A percentile compares a stretch with the other conserved stretches of the same genome.
Conservation (phyloP, 148 eudicot genomes). For the Diospyros kaki region DNA sequence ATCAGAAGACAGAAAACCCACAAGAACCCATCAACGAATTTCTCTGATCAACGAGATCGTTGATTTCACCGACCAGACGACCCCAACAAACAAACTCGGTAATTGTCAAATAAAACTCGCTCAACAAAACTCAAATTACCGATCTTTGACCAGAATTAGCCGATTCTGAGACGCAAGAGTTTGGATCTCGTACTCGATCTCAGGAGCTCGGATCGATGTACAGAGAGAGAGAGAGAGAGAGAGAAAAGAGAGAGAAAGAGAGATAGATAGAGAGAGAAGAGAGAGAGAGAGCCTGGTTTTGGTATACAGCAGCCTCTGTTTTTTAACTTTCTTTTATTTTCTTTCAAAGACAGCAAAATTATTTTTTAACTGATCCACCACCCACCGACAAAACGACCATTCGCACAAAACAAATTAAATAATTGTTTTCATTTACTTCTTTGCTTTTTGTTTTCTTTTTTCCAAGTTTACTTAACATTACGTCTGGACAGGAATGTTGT, state of each 20-base stretch:
- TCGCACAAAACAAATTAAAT: not conserved
- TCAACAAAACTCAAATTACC: not conserved
- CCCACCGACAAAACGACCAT: not conserved
- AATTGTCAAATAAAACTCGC: not conserved
- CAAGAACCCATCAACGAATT: constrained; percentile 29
- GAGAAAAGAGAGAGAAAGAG: constrained; percentile 26
- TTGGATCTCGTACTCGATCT: constrained; percentile 55
- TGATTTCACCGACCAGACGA: constrained; percentile 19
- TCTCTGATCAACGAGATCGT: constrained; percentile 43
- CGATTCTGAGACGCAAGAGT: constrained; percentile 5
- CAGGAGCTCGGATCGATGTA: constrained; percentile 48
- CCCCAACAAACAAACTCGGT: not conserved
- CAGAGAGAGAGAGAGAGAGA: constrained; percentile 18
- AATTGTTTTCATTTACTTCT: not conserved
- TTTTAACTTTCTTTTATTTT: constrained; percentile 18
- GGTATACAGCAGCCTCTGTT: constrained; percentile 71
- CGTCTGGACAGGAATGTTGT: too few relatives aligned
- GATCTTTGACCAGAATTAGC: constrained; percentile 18
- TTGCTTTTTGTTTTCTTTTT: too few relatives aligned
- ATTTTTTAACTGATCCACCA: constrained; percentile 7
- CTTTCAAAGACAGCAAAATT: constrained; percentile 1
- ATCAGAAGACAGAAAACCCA: constrained; percentile 24
- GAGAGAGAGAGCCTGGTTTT: constrained; percentile 44
- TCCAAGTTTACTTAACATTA: not conserved
- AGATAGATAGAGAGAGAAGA: constrained; percentile 9